Conservation (phyloP, 306 rosid species). For the Quercus wislizeni region DNA sequence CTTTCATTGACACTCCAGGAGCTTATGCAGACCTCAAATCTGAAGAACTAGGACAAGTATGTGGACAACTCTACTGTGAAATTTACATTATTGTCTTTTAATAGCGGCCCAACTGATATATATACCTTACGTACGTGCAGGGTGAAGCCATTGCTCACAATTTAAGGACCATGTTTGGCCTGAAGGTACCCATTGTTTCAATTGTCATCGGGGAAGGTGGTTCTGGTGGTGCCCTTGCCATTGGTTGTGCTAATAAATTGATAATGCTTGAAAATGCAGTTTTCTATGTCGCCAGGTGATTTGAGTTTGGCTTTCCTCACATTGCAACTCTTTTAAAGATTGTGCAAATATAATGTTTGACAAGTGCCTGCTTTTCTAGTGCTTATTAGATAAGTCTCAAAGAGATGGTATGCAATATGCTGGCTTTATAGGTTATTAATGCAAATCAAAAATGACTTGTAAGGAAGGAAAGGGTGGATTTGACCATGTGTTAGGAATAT, state of each 20-base stretch:
- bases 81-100: constrained; percentile 13
- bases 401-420: constrained; percentile 17
- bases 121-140: constrained; percentile 47
- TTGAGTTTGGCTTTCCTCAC: constrained; percentile 13
- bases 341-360: constrained; percentile 1
- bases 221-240: constrained; percentile 99
- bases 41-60: constrained; percentile 86
- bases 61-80: constrained; percentile 21
- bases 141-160: constrained; percentile 99
- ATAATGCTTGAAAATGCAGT: constrained; percentile 98
- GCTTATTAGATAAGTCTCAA: constrained; percentile 21
- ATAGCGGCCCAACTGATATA: constrained; percentile 18
- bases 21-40: constrained; percentile 95
- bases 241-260: constrained; percentile 92
- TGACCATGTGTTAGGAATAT: neutral
- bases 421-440: constrained; percentile 2
- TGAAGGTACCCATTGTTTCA: constrained; percentile 86
- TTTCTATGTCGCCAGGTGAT: constrained; percentile 96
- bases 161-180: constrained; percentile 88
- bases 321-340: constrained; percentile 8
- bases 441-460: neutral
- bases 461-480: constrained; percentile 1
- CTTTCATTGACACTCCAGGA: constrained; percentile 96
- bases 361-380: constrained; percentile 3
- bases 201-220: constrained; percentile 99